Conservation (phyloP, 345 rosid genomes). For the Cardamine occulta region DNA sequence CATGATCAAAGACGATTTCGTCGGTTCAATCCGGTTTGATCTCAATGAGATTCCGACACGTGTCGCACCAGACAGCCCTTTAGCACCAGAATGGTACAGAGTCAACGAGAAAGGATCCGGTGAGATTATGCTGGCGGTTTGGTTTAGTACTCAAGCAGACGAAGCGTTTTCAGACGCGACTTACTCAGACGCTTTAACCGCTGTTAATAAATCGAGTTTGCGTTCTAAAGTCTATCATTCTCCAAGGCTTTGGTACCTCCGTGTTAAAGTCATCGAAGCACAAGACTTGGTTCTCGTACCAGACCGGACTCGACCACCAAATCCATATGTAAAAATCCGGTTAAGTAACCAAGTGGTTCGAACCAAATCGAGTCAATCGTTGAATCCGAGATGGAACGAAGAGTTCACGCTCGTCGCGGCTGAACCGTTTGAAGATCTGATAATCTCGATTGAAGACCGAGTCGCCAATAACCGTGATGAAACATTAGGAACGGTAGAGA, state of each 20-base stretch:
- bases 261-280: slow-evolving; percentile 81
- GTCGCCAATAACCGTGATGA: slow-evolving; percentile 72
- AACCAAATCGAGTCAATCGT: slow-evolving; percentile 67
- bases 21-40: slow-evolving; percentile 68
- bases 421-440: slow-evolving; percentile 87
- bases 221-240: slow-evolving; percentile 93
- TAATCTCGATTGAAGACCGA: slow-evolving; percentile 71
- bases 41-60: slow-evolving; percentile 73
- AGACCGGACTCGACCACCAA: slow-evolving; percentile 66
- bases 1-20: slow-evolving; percentile 69
- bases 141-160: slow-evolving; percentile 97
- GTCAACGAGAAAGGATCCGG: slow-evolving; percentile 64
- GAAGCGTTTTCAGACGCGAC: slow-evolving; percentile 92
- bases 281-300: slow-evolving; percentile 63
- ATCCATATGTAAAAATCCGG: slow-evolving; percentile 67
- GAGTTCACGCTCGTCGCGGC: slow-evolving; percentile 88
- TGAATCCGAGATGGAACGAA: slow-evolving; percentile 85
- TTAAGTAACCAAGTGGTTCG: slow-evolving; percentile 66
- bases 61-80: slow-evolving; percentile 84
- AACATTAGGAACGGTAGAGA: slow-evolving; percentile 54
- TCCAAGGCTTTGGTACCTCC: slow-evolving; percentile 90
- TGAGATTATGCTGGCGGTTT: slow-evolving; percentile 91
- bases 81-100: slow-evolving; percentile 93
- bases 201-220: slow-evolving; percentile 54
- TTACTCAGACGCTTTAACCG: slow-evolving; percentile 75